These are phyloP conservation scores for Pythium monospermum DNA, from an alignment of 352 stramenopile genomes.

Conservation along the genomic window DNA sequence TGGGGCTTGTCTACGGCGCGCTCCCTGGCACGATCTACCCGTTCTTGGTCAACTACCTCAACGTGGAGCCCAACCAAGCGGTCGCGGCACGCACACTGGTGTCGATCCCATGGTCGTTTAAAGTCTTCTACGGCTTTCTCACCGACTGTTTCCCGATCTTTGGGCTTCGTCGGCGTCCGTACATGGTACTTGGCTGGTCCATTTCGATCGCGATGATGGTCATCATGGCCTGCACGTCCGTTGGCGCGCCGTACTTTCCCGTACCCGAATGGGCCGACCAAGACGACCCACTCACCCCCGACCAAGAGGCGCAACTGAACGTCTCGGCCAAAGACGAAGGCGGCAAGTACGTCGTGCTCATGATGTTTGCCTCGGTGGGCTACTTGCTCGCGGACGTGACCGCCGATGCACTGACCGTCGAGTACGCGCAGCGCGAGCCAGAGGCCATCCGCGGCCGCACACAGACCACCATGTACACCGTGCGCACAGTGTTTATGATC, in stretches of 20 bases:
- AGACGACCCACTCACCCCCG: conserved; percentile 3
- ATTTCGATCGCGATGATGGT: conserved; percentile 19
- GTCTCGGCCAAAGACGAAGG: conserved; percentile 14
- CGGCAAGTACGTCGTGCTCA: conserved; percentile 33
- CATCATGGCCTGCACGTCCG: conserved; percentile 14
- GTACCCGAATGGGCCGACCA: conserved; percentile 1
- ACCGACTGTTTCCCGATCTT: conserved; percentile 27
- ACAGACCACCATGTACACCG: conserved; percentile 23
- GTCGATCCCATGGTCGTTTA: conserved; percentile 33
- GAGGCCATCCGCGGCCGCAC: conserved; percentile 22
- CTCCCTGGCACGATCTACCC: conserved; percentile 26
- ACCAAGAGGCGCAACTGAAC: conserved; percentile 14
- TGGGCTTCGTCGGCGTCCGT: conserved; percentile 23
- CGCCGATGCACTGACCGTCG: conserved; percentile 38
- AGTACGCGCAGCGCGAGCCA: conserved; percentile 32
- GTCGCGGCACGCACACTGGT: conserved; percentile 24
- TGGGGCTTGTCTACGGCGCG: conserved; percentile 24
- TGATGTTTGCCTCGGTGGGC: conserved; percentile 48
- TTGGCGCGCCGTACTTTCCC: conserved; percentile 24
- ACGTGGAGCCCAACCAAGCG: conserved; percentile 20
- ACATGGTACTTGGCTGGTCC: conserved; percentile 29
- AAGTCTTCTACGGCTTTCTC: conserved; percentile 32
- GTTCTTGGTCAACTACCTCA: conserved; percentile 27
- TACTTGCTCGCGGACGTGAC: conserved; percentile 61
- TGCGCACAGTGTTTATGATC: conserved; percentile 27